These are phyloP conservation scores for Cordyceps cicadae DNA, from an alignment of 2,329 filamentous ascomycete genomes.

Conservation along the genomic window DNA sequence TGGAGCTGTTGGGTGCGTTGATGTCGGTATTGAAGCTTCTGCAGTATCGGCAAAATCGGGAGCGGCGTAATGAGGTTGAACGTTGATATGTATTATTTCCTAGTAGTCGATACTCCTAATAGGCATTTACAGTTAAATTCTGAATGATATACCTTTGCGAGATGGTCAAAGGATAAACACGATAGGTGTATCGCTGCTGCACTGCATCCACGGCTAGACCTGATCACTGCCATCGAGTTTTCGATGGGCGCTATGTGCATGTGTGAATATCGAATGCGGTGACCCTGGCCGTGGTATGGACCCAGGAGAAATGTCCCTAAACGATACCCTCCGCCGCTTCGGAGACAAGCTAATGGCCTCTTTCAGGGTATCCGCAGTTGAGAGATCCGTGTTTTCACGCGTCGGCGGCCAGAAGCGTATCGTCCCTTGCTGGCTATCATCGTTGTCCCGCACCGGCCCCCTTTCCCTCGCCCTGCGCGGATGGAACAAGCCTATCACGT, in stretches of 20 bases:
- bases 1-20: too few relatives aligned
- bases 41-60: not conserved
- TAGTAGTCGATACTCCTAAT: conserved; percentile 1
- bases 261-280: not conserved
- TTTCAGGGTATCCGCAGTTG: not conserved
- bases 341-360: too few relatives aligned
- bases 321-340: not conserved
- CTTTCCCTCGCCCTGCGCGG: not conserved
- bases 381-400: not conserved
- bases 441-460: not conserved
- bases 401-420: not conserved
- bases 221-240: not conserved
- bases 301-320: not conserved
- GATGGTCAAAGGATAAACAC: not conserved
- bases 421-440: not conserved
- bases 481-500: not conserved
- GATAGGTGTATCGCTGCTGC: not conserved
- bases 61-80: not conserved
- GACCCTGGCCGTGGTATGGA: not conserved
- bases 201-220: not conserved
- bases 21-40: not conserved
- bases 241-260: not conserved
- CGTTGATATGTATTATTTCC: not conserved
- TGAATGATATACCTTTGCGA: not conserved
- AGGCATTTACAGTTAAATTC: not conserved